Base-by-base conservation (phyloP, 768 basidiomycete species). In the Collybia mongolica region DNA sequence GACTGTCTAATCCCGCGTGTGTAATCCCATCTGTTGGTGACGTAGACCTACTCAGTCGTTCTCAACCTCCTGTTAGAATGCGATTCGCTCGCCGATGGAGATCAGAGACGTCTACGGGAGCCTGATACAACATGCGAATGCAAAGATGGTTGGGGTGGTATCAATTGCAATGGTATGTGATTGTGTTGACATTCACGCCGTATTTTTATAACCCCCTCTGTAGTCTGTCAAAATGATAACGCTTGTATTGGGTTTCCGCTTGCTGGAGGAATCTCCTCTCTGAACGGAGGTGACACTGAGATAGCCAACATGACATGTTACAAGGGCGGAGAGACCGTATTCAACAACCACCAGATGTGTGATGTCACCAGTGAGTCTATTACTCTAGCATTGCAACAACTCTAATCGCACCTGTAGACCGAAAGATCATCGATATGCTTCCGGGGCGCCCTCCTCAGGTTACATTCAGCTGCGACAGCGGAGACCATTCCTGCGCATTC, bases 321-420 rank as follows among this genome's bases (percentile, higher is more conserved):
- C 77, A 89, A 78, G 48, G 91, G 90, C 37, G 97, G 97, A 19
- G 81, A 89, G 64, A 95, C 93, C 0, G 89, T 99, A n/a, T 89
- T 91, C 66, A 87, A 83, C 65, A 94, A 97, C 57, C 93, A 94
- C 67, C 96, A 99, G 66, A 93, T 97, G 85, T 99, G 97, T 70
- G 83, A 98, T 65, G 95, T 99, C 28, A 99, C 97, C 9, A 98
- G 94, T 96, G 62, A 59, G 91, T 75, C 6, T 19, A 36, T 14
- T 39, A 23, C 15, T 23, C 18, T 15, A 41, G 17, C 37, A 39
- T n/a, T 35, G 20, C 17, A 42, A 38, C 24, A 14, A 28, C 9
- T 22, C 45, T 49, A 36, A 46, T 38, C 17, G 42, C 3, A n/a
- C 38, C 20, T 23, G 5, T 59, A 96, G 93, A 98, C 71, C 85